Percentiles rank a stretch among this genome's conserved stretches.
phyloP scores from a whole-genome alignment of 192 early-diverging fungal species.

The Coemansia sp. region DNA sequence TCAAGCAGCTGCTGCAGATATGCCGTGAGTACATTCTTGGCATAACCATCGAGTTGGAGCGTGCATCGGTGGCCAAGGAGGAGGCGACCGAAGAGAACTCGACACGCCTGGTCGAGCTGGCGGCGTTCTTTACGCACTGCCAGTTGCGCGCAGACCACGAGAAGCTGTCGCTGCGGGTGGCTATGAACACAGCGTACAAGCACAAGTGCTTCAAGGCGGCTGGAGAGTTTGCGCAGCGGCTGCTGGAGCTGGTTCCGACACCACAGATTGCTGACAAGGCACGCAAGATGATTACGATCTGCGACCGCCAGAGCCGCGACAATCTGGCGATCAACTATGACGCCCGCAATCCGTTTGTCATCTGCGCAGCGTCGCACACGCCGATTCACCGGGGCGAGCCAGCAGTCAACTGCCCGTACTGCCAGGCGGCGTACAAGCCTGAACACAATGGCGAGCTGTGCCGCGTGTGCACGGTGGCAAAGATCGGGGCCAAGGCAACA shows the following conservation, averaged over 20 bases:
- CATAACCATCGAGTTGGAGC: slow-evolving; percentile 77
- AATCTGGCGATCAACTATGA: slow-evolving; percentile 83
- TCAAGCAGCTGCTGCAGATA: slow-evolving; percentile 73
- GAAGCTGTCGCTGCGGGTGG: slow-evolving; percentile 83
- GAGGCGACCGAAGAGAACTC: slow-evolving; percentile 55
- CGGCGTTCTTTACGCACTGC: slow-evolving; percentile 95
- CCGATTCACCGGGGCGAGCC: slow-evolving; percentile 91
- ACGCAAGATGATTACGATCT: slow-evolving; percentile 71
- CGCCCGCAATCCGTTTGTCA: slow-evolving; percentile 91
- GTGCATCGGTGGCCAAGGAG: slow-evolving; percentile 62
- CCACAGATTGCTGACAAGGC: slow-evolving; percentile 76
- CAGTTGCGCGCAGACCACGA: slow-evolving; percentile 85
- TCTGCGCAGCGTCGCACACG: slow-evolving; percentile 80
- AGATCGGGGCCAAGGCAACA: slow-evolving; percentile 74
- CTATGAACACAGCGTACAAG: slow-evolving; percentile 83
- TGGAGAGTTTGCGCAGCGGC: slow-evolving; percentile 80
- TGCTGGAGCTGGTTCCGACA: slow-evolving; percentile 87
- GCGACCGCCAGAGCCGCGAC: slow-evolving; percentile 79
- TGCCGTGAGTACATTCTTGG: slow-evolving; percentile 94
- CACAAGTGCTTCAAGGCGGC: slow-evolving; percentile 82
- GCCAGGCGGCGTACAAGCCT: slow-evolving; percentile 82
- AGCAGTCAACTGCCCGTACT: slow-evolving; percentile 80
- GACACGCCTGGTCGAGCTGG: slow-evolving; percentile 84
- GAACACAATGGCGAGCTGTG: slow-evolving; percentile 79
- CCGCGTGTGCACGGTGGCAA: slow-evolving; percentile 81